These are phyloP conservation scores for Rheum nobile DNA, from an alignment of 148 eudicot genomes.

Conservation along the genomic window DNA sequence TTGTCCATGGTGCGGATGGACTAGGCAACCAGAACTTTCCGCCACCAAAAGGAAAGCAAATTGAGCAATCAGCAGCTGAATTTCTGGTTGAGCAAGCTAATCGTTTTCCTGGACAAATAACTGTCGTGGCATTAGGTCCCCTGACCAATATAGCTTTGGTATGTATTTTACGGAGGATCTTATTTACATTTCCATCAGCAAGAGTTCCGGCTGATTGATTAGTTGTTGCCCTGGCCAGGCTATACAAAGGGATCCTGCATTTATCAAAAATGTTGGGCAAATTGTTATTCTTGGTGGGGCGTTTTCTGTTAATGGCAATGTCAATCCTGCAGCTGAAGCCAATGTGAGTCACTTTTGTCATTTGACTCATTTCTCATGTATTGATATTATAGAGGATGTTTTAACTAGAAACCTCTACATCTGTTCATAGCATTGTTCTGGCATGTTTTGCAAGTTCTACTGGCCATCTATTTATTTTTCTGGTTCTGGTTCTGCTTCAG, in stretches of 20 bases:
- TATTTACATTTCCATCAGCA: neutral
- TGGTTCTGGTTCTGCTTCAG: conserved; percentile 4
- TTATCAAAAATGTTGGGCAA: conserved; percentile 55
- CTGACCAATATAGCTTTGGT: conserved; percentile 92
- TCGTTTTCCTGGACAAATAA: conserved; percentile 70
- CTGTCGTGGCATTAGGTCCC: conserved; percentile 92
- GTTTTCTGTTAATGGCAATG: conserved; percentile 89
- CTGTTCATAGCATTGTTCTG: neutral
- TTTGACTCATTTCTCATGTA: neutral
- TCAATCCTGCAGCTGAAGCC: conserved; percentile 95
- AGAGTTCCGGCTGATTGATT: conserved; percentile 1
- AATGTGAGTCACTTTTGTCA: conserved; percentile 46
- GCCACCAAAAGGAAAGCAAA: conserved; percentile 66
- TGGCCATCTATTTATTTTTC: neutral
- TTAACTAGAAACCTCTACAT: neutral
- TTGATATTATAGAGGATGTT: neutral
- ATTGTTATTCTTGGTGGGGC: conserved; percentile 91
- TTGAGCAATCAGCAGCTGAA: conserved; percentile 64
- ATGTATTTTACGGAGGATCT: conserved; percentile 15
- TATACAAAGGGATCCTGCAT: conserved; percentile 56
- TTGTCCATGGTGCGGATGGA: conserved; percentile 93
- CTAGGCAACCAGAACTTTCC: conserved; percentile 95
- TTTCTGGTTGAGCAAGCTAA: conserved; percentile 64
- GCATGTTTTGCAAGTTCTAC: neutral
- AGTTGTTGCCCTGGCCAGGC: conserved; percentile 37